phyloP scores from a whole-genome alignment of 345 rosid genomes.

The Alliaria petiolata region DNA sequence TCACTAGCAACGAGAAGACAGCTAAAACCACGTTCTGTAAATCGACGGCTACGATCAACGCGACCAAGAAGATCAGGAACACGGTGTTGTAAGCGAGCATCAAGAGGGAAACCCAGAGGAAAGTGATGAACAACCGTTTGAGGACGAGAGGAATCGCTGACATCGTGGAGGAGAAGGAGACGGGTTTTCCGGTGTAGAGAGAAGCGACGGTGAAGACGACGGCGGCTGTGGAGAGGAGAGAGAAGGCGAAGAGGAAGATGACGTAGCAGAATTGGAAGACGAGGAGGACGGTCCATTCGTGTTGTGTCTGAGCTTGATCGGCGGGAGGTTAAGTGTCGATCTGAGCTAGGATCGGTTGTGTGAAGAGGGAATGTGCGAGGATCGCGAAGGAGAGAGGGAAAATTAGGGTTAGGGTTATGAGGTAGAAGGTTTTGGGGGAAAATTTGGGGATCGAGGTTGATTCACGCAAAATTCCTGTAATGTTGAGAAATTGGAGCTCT shows the following conservation, averaged over 20 bases:
- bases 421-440: conserved; percentile 57
- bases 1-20: conserved; percentile 40
- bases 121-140: conserved; percentile 72
- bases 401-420: conserved; percentile 59
- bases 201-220: conserved; percentile 98
- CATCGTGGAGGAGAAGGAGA: conserved; percentile 75
- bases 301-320: conserved; percentile 44
- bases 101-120: conserved; percentile 66
- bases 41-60: conserved; percentile 55
- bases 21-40: conserved; percentile 36
- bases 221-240: conserved; percentile 90
- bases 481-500: conserved; percentile 58
- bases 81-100: conserved; percentile 65
- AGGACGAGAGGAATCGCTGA: conserved; percentile 80
- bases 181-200: conserved; percentile 77
- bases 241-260: conserved; percentile 89
- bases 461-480: conserved; percentile 43
- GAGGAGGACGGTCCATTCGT: conserved; percentile 68
- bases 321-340: conserved; percentile 38
- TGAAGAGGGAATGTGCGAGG: conserved; percentile 79
- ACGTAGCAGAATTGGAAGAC: conserved; percentile 68
- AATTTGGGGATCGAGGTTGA: conserved; percentile 56
- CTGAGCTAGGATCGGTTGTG: conserved; percentile 52
- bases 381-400: conserved; percentile 81
- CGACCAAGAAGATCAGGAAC: conserved; percentile 44